Base-by-base conservation (phyloP, 441 rosid genomes). In the Erodium moschatum region DNA sequence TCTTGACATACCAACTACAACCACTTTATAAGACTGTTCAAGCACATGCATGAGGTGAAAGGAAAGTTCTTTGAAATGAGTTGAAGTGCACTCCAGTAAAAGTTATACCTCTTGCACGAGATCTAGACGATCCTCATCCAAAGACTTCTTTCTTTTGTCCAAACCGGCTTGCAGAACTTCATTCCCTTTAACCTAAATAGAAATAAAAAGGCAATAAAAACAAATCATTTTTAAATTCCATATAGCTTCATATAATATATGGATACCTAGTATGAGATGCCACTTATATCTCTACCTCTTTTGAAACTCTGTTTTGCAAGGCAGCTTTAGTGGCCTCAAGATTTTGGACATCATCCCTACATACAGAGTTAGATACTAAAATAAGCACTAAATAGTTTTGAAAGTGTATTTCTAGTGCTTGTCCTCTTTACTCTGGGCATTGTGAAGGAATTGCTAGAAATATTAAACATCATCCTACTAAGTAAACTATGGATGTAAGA, bases 71-170 rank as follows among this genome's bases (percentile, higher is more conserved):
- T 24, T 24, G 27, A 24, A 24, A 24, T 40, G 33, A 44, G 15
- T 21, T 56, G 52, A 42, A 48, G 40, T 24, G 4, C 52, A 38
- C 8, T 61, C 24, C 27, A 24, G 27, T 24, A 24, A 33, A 48
- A 64, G 78, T 75, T 89, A 18, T 90, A 95, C 98, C 72, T 87
- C 98, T 75, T 83, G 81, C 81, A 85, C 87, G 67, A 95, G 89
- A 69, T 87, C 88, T 77, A 73, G 79, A 60, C 96, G 96, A n/a
- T 80, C 87, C 76, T 78, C 86, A 58, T 80, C 75, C 83, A 92
- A 74, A 70, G 83, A 78, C 70, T 81, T 86, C 82, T 86, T 92
- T 77, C 90, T 81, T 69, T 80, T 74, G 77, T 86, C 89, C 80
- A 95, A 69, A 72, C 73, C 82, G 71, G 85, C 86, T 68, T 85